Evolutionary conservation across 495 filamentous ascomycete genomes (phyloP).

Genomic region (Neurospora cerealis): DNA sequence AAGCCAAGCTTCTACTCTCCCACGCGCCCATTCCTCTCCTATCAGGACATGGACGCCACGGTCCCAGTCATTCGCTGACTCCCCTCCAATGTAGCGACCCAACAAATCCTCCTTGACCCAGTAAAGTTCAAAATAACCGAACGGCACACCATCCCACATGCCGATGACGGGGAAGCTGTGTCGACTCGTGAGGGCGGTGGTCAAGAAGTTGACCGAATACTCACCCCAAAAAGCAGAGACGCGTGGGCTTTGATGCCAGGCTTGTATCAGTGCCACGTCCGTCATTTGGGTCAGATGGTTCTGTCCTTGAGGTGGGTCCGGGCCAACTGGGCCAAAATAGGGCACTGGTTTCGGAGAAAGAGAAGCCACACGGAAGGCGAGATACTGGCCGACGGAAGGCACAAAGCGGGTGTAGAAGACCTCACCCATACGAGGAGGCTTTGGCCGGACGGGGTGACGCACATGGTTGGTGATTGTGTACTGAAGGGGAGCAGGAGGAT

Average conservation of each 20-base stretch:
- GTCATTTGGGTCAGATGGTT: constrained; percentile 26
- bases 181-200: constrained; percentile 46
- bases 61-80: constrained; percentile 65
- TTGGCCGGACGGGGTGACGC: constrained; percentile 80
- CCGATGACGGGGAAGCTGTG: constrained; percentile 90
- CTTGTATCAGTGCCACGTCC: constrained; percentile 69
- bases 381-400: constrained; percentile 69
- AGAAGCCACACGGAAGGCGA: constrained; percentile 77
- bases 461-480: constrained; percentile 71
- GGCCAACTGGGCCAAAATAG: constrained; percentile 42
- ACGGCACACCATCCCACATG: constrained; percentile 89
- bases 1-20: constrained; percentile 71
- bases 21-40: constrained; percentile 87
- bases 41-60: constrained; percentile 81
- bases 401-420: constrained; percentile 84
- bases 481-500: constrained; percentile 70
- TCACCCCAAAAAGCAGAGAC: constrained; percentile 77
- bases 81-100: constrained; percentile 50
- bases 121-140: constrained; percentile 97
- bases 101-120: constrained; percentile 93
- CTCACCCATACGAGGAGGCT: constrained; percentile 79
- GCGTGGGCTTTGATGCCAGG: constrained; percentile 84
- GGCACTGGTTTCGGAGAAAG: constrained; percentile 42
- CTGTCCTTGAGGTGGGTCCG: constrained; percentile 22
- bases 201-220: constrained; percentile 57